These are phyloP conservation scores for Dothistroma pini DNA, from an alignment of 2,329 filamentous ascomycete genomes.

Conservation along the genomic window DNA sequence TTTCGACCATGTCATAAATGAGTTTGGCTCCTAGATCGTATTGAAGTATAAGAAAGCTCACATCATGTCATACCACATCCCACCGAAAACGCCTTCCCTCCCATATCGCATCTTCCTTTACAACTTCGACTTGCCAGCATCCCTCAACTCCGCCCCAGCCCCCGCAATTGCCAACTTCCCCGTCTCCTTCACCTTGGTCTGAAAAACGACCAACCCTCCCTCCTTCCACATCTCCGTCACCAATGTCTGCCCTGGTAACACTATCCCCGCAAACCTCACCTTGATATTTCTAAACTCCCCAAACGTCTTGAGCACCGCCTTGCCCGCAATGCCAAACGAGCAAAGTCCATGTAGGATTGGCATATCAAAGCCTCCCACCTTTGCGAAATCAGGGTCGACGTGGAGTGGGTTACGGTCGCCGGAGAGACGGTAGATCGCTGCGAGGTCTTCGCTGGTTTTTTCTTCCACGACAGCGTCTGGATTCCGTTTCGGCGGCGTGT, in stretches of 20 bases:
- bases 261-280: constrained; percentile 82
- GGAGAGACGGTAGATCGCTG: constrained; percentile 85
- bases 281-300: constrained; percentile 88
- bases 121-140: constrained; percentile 49
- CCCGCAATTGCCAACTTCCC: constrained; percentile 83
- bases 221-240: constrained; percentile 95
- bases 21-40: no score
- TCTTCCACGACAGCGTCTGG: constrained; percentile 83
- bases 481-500: constrained; percentile 70
- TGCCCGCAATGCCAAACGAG: constrained; percentile 86
- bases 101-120: constrained; percentile 26
- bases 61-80: no score
- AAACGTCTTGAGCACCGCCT: constrained; percentile 81
- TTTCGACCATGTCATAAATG: no score
- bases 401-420: constrained; percentile 97
- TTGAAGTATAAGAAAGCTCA: no score
- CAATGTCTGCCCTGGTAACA: constrained; percentile 83
- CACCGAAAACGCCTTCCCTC: no score
- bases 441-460: constrained; percentile 84
- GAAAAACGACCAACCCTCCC: constrained; percentile 73
- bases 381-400: constrained; percentile 90
- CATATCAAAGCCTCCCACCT: constrained; percentile 88
- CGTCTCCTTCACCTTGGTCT: constrained; percentile 86
- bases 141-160: constrained; percentile 70
- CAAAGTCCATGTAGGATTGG: constrained; percentile 97